phyloP scores from a whole-genome alignment of 2,329 filamentous ascomycete species.

The Volutella citrinella region DNA sequence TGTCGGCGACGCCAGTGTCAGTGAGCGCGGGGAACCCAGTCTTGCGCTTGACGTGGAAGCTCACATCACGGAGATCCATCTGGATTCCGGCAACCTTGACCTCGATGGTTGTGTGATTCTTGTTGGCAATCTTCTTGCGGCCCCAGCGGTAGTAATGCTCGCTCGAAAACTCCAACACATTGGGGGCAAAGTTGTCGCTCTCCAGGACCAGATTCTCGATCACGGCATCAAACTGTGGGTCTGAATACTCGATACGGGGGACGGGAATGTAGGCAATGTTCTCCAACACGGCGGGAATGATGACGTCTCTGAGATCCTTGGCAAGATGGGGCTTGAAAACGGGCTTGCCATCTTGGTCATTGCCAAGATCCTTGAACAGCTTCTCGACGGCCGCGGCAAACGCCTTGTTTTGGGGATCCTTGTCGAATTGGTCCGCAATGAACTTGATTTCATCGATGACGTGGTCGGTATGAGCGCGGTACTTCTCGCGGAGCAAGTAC shows the following conservation, averaged over 20 bases:
- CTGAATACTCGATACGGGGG: conserved; percentile 89
- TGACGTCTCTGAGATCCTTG: conserved; percentile 84
- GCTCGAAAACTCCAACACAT: conserved; percentile 80
- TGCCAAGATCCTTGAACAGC: conserved; percentile 84
- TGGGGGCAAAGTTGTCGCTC: conserved; percentile 95
- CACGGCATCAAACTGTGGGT: conserved; percentile 78
- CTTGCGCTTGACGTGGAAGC: conserved; percentile 95
- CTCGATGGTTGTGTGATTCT: conserved; percentile 77
- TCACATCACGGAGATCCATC: conserved; percentile 86
- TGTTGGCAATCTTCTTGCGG: conserved; percentile 80
- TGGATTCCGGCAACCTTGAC: conserved; percentile 86
- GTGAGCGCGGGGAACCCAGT: conserved; percentile 84
- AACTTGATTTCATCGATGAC: conserved; percentile 90
- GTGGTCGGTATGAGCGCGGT: conserved; percentile 80
- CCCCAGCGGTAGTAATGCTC: conserved; percentile 97
- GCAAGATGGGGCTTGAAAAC: conserved; percentile 90
- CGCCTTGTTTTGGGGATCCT: conserved; percentile 79
- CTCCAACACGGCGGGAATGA: conserved; percentile 79
- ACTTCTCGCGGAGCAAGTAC: conserved; percentile 84
- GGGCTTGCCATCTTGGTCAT: conserved; percentile 78
- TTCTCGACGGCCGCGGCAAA: conserved; percentile 76
- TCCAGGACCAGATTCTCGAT: conserved; percentile 95
- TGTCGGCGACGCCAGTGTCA: conserved; percentile 84
- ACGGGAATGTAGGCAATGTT: conserved; percentile 87
- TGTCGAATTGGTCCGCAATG: conserved; percentile 81